These are phyloP conservation scores for Passiflora organensis DNA, from an alignment of 345 rosid genomes.

Conservation along the genomic window DNA sequence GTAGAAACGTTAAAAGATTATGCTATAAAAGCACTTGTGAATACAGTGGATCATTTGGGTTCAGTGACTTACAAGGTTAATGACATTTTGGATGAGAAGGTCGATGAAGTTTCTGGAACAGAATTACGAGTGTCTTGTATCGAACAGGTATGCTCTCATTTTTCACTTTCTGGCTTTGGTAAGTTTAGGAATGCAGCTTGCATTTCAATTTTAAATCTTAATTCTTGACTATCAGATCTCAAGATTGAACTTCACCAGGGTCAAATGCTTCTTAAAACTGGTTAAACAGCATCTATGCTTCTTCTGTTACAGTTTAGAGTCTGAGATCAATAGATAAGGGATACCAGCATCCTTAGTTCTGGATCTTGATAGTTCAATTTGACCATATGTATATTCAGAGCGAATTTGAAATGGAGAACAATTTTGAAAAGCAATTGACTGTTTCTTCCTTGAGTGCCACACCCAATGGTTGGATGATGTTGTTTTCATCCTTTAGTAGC, in stretches of 20 bases:
- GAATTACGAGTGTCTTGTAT: conserved; percentile 79
- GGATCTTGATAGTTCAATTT: not conserved
- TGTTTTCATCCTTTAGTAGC: not conserved
- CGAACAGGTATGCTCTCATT: conserved; percentile 52
- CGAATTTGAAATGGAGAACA: too few species aligned
- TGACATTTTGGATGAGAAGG: conserved; percentile 78
- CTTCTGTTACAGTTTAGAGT: too few species aligned
- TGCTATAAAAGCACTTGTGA: conserved; percentile 83
- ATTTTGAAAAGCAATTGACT: too few species aligned
- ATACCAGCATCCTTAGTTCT: not conserved
- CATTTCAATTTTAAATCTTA: not conserved
- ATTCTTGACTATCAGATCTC: too few species aligned
- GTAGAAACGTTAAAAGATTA: conserved; percentile 90
- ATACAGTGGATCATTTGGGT: conserved; percentile 93
- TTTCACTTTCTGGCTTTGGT: not conserved
- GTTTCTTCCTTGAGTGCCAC: too few species aligned
- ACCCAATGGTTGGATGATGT: too few species aligned
- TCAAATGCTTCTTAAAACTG: too few species aligned
- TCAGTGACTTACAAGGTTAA: conserved; percentile 84
- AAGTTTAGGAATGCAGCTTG: not conserved
- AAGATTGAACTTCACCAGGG: too few species aligned
- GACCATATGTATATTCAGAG: too few species aligned
- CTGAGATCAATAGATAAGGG: too few species aligned
- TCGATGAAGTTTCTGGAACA: conserved; percentile 71
- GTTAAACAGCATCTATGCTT: too few species aligned